Conservation (phyloP, 805 yeast species). For the Wickerhamomyces subpelliculosus region DNA sequence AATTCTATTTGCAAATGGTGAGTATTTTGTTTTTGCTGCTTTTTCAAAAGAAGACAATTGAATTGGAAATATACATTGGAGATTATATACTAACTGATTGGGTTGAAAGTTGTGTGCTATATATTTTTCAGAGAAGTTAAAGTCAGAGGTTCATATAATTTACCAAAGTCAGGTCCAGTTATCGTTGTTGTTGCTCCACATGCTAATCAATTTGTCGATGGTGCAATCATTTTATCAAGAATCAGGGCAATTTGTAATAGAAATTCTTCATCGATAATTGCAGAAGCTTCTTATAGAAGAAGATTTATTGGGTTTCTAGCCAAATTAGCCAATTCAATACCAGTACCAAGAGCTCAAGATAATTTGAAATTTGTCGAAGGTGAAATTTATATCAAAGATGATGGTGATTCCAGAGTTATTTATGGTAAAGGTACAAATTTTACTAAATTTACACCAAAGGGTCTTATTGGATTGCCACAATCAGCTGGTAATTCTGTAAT, state of each 20-base stretch:
- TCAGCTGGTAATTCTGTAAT: slow-evolving; percentile 74
- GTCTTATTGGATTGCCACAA: slow-evolving; percentile 70
- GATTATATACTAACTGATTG: neutral
- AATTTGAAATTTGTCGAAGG: slow-evolving; percentile 66
- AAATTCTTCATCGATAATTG: slow-evolving; percentile 72
- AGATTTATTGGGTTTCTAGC: slow-evolving; percentile 72
- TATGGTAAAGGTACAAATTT: slow-evolving; percentile 64
- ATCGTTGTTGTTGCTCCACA: slow-evolving; percentile 79
- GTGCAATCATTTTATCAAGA: slow-evolving; percentile 70
- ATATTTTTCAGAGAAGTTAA: slow-evolving; percentile 68
- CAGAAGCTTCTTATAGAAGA: slow-evolving; percentile 63
- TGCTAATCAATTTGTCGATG: slow-evolving; percentile 84
- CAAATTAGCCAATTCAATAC: slow-evolving; percentile 67
- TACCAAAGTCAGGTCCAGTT: slow-evolving; percentile 59
- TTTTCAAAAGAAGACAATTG: too few relatives aligned
- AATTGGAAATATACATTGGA: too few relatives aligned
- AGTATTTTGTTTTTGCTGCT: too few relatives aligned
- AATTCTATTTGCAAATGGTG: slow-evolving; percentile 14
- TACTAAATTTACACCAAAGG: slow-evolving; percentile 49
- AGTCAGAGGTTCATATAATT: slow-evolving; percentile 60
- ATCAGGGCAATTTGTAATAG: slow-evolving; percentile 58
- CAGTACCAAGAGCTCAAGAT: slow-evolving; percentile 90
- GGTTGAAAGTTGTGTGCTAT: slow-evolving; percentile 10
- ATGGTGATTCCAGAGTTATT: slow-evolving; percentile 39
- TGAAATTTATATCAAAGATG: slow-evolving; percentile 46